phyloP scores from a whole-genome alignment of 331 rosid species.

The Cydonia oblonga region DNA sequence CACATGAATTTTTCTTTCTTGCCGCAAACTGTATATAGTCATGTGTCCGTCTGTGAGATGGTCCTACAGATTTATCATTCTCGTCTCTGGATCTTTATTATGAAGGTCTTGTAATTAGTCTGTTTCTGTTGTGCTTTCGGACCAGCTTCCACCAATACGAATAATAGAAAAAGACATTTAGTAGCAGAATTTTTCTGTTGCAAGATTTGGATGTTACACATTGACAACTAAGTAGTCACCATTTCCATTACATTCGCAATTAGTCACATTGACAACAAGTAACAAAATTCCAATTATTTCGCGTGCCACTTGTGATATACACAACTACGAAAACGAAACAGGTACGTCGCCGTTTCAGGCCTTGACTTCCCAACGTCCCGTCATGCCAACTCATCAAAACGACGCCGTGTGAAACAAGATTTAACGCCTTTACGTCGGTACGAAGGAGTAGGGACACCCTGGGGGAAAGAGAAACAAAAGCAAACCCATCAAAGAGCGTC shows the following conservation, averaged over 20 bases:
- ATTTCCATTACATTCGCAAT: not conserved
- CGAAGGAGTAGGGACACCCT: not conserved
- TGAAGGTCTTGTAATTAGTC: no score
- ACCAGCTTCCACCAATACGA: not conserved
- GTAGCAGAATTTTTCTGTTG: not conserved
- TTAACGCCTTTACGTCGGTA: not conserved
- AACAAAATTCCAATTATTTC: not conserved
- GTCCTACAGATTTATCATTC: no score
- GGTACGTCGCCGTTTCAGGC: not conserved
- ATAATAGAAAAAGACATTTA: not conserved
- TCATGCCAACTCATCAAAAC: not conserved
- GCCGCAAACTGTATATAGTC: fast-evolving
- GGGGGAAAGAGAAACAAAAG: not conserved
- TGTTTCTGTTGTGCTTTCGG: no score
- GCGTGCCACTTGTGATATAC: not conserved
- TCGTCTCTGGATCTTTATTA: no score
- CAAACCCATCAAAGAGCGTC: not conserved
- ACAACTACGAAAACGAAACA: not conserved
- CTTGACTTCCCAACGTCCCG: not conserved
- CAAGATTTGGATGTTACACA: no score
- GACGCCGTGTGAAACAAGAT: not conserved
- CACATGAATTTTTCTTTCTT: no score
- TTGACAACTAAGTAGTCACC: not conserved
- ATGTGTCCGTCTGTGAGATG: fast-evolving
- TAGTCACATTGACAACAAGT: not conserved